These are phyloP conservation scores for Chrysanthemum makinoi DNA, from an alignment of 129 eudicot species.

Conservation along the genomic window DNA sequence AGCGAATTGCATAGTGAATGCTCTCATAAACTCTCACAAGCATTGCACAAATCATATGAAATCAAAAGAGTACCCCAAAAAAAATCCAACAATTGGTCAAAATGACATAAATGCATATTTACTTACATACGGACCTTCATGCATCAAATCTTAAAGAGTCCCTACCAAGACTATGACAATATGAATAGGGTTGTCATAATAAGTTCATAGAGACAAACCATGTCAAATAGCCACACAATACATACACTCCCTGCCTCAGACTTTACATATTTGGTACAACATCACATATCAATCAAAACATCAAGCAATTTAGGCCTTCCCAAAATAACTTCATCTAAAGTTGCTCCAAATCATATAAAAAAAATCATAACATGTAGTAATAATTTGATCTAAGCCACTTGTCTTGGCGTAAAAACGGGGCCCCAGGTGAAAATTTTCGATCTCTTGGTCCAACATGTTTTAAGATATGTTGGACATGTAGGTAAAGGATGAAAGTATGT, in stretches of 20 bases:
- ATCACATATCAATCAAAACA: slow-evolving; percentile 26
- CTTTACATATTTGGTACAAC: slow-evolving; percentile 22
- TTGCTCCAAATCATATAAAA: neutral
- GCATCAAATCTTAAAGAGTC: slow-evolving; percentile 36
- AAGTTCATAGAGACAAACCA: slow-evolving; percentile 23
- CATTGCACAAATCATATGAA: neutral
- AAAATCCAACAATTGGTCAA: slow-evolving; percentile 39
- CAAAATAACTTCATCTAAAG: slow-evolving; percentile 19
- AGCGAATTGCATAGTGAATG: no score
- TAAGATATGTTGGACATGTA: slow-evolving; percentile 6
- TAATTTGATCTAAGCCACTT: neutral
- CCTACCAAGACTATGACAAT: slow-evolving; percentile 35
- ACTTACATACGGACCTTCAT: slow-evolving; percentile 30
- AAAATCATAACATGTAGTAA: neutral
- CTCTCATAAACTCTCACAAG: no score
- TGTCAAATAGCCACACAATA: slow-evolving; percentile 18
- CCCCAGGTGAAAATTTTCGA: neutral
- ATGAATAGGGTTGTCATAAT: slow-evolving; percentile 32
- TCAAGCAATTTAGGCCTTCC: slow-evolving; percentile 18
- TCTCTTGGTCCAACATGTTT: neutral
- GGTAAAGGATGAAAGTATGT: neutral
- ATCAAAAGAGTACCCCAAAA: slow-evolving; percentile 12
- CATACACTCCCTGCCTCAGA: slow-evolving; percentile 19
- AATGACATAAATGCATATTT: slow-evolving; percentile 30
- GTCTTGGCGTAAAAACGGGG: no score